Evolutionary conservation across 2,329 filamentous ascomycete species (phyloP).

Genomic region (Alternaria conjuncta): DNA sequence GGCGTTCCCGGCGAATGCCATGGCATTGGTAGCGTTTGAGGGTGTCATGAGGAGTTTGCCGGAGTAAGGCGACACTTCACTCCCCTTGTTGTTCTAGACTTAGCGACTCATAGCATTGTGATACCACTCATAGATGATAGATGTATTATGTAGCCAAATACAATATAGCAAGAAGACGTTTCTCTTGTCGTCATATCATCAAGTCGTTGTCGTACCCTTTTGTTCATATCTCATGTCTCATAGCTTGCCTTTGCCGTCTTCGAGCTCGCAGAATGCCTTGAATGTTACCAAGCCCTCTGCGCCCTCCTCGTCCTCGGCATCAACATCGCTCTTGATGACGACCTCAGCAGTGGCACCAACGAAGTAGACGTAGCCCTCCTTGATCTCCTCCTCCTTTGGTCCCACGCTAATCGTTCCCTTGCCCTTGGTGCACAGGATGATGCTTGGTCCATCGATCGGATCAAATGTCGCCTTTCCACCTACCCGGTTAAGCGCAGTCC

Average conservation of each 20-base stretch:
- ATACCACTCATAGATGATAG: neutral
- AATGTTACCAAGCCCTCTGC: conserved; percentile 80
- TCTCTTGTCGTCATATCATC: neutral
- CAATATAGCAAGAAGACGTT: neutral
- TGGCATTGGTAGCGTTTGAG: conserved; percentile 93
- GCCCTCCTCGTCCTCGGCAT: conserved; percentile 41
- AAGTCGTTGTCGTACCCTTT: neutral
- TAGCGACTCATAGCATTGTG: neutral
- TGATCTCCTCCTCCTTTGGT: conserved; percentile 73
- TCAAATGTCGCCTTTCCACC: conserved; percentile 90
- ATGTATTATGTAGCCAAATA: neutral
- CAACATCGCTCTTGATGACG: conserved; percentile 71
- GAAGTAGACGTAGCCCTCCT: conserved; percentile 60
- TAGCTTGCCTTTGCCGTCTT: conserved; percentile 38
- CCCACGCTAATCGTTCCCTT: conserved; percentile 85
- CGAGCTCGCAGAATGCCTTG: conserved; percentile 90
- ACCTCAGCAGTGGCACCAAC: conserved; percentile 88
- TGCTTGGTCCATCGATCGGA: conserved; percentile 83
- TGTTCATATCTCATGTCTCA: conserved; percentile 9
- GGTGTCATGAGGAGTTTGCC: conserved; percentile 73
- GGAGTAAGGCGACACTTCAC: conserved; percentile 21
- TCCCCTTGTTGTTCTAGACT: neutral
- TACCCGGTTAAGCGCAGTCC: conserved; percentile 71
- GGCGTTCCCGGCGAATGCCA: conserved; percentile 94
- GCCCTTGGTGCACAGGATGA: conserved; percentile 88